A percentile compares a stretch with the other conserved stretches of the same genome.
phyloP scores from a whole-genome alignment of 805 yeast species.

The Lipomyces orientalis region DNA sequence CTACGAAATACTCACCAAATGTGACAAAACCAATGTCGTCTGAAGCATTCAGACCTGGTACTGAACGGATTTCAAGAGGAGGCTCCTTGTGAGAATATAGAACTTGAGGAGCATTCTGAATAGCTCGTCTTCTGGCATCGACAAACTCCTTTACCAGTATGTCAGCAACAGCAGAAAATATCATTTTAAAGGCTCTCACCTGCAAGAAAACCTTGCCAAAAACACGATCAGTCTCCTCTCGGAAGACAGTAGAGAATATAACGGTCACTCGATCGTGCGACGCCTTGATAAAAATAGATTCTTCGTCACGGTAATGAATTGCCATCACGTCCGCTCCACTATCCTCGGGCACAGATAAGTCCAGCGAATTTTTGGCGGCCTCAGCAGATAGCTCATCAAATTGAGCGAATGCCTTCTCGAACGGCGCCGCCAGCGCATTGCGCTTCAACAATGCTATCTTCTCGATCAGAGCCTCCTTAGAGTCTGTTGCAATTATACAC shows the following conservation, averaged over 20 bases:
- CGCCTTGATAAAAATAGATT: constrained; percentile 87
- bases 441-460: constrained; percentile 80
- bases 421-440: constrained; percentile 90
- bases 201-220: constrained; percentile 89
- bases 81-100: constrained; percentile 86
- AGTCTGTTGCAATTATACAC: constrained; percentile 45
- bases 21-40: constrained; percentile 64
- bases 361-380: constrained; percentile 47
- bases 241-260: constrained; percentile 89
- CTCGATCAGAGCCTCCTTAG: constrained; percentile 59
- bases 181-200: constrained; percentile 23
- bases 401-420: constrained; percentile 80
- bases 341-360: constrained; percentile 50
- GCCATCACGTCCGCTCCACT: constrained; percentile 63
- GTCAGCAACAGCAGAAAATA: background rate
- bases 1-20: constrained; percentile 47
- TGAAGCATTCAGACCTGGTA: constrained; percentile 47
- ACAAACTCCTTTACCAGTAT: constrained; percentile 38
- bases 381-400: constrained; percentile 68
- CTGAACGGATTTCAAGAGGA: constrained; percentile 79
- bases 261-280: constrained; percentile 96
- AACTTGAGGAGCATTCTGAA: constrained; percentile 98
- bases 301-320: constrained; percentile 89
- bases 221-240: constrained; percentile 94
- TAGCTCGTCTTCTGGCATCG: constrained; percentile 69